phyloP scores from a whole-genome alignment of 805 yeast species.

The Myxozyma geophila region DNA sequence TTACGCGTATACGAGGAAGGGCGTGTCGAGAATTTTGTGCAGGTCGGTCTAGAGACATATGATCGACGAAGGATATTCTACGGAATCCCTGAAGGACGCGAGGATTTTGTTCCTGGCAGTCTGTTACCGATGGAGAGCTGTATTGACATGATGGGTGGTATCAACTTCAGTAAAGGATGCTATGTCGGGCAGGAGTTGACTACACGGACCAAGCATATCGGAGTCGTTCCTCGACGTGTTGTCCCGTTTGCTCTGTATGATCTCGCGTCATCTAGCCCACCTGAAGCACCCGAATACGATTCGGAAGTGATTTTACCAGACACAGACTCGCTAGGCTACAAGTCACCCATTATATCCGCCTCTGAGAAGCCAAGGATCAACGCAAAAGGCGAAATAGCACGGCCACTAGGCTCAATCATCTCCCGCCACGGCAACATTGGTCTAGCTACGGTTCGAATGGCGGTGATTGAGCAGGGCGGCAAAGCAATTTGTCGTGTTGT shows the following conservation, averaged over 20 bases:
- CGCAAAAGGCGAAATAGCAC: slow-evolving; percentile 39
- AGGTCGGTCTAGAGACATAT: slow-evolving; percentile 43
- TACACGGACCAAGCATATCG: slow-evolving; percentile 81
- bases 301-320: neutral
- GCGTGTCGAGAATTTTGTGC: slow-evolving; percentile 37
- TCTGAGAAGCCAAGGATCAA: slow-evolving; percentile 16
- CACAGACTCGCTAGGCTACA: slow-evolving; percentile 13
- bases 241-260: slow-evolving; percentile 63
- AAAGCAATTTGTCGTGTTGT: slow-evolving; percentile 21
- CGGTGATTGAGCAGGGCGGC: slow-evolving; percentile 28
- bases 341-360: slow-evolving; percentile 25
- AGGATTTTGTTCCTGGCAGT: slow-evolving; percentile 54
- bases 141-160: slow-evolving; percentile 78
- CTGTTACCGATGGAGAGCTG: slow-evolving; percentile 82
- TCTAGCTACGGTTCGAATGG: slow-evolving; percentile 50
- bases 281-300: slow-evolving; percentile 6
- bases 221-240: slow-evolving; percentile 79
- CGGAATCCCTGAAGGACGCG: slow-evolving; percentile 61
- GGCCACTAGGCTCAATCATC: slow-evolving; percentile 66
- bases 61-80: slow-evolving; percentile 51
- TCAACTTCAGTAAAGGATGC: slow-evolving; percentile 91
- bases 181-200: slow-evolving; percentile 96
- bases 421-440: slow-evolving; percentile 65
- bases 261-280: slow-evolving; percentile 4
- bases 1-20: slow-evolving; percentile 41